These are phyloP conservation scores for Heterobasidion irregulare DNA, from an alignment of 1,284 basidiomycete species.

Conservation along the genomic window DNA sequence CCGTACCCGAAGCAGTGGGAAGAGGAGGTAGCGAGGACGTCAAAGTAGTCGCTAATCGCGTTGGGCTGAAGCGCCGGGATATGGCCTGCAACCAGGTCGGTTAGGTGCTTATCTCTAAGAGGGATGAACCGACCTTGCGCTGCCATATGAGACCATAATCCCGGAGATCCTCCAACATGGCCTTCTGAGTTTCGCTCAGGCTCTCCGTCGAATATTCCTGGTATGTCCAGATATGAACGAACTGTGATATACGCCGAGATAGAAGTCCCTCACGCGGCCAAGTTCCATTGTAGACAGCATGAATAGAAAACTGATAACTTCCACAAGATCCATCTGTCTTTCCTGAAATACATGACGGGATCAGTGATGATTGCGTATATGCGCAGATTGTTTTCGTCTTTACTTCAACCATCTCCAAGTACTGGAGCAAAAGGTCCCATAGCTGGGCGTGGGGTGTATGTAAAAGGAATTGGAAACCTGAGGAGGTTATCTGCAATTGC, in stretches of 20 bases:
- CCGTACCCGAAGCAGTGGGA: slow-evolving; percentile 47
- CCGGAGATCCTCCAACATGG: slow-evolving; percentile 87
- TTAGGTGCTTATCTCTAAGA: background rate
- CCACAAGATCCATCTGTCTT: slow-evolving; percentile 85
- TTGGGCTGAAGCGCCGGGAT: slow-evolving; percentile 85
- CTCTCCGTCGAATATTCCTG: slow-evolving; percentile 87
- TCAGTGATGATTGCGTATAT: slow-evolving; percentile 1
- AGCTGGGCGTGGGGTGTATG: slow-evolving; percentile 95
- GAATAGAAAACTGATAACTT: slow-evolving; percentile 91
- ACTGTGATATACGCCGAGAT: slow-evolving; percentile 4
- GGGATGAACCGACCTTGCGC: slow-evolving; percentile 39
- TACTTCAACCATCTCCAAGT: slow-evolving; percentile 77
- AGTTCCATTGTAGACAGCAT: slow-evolving; percentile 94
- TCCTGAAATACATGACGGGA: slow-evolving; percentile 37
- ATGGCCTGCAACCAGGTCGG: slow-evolving; percentile 34
- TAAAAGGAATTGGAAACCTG: slow-evolving; percentile 95
- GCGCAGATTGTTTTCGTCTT: slow-evolving; percentile 11
- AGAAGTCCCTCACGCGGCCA: slow-evolving; percentile 51
- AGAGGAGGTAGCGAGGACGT: slow-evolving; percentile 75
- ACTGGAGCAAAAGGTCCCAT: slow-evolving; percentile 95
- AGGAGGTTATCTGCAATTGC: slow-evolving; percentile 81
- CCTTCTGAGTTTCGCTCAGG: slow-evolving; percentile 72
- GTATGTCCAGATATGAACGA: slow-evolving; percentile 5
- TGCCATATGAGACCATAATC: slow-evolving; percentile 95
- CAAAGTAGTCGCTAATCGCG: slow-evolving; percentile 91